A percentile compares a stretch with the other conserved stretches of the same genome.
These are phyloP conservation scores for Scheffersomyces lignosus DNA, from an alignment of 805 yeast species.

Conservation along the genomic window DNA sequence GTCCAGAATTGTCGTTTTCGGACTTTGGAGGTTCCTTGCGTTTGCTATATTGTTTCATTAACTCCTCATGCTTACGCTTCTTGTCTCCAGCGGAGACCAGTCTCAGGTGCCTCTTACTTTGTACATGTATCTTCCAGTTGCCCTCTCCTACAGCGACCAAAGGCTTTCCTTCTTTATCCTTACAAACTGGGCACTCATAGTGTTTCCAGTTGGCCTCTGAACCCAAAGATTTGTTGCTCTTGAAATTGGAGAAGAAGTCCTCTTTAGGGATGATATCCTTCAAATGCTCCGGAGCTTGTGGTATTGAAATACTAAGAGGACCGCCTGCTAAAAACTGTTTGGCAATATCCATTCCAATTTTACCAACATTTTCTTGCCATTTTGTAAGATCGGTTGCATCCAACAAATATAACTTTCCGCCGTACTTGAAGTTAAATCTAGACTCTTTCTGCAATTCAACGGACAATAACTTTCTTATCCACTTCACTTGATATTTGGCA, in stretches of 20 bases:
- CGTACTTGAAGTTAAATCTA: constrained; percentile 47
- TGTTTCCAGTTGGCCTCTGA: constrained; percentile 60
- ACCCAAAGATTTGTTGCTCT: constrained; percentile 41
- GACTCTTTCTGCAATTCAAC: constrained; percentile 56
- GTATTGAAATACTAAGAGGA: constrained; percentile 20
- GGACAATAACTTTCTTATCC: constrained; percentile 76
- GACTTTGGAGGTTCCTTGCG: no score
- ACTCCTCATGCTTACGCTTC: constrained; percentile 55
- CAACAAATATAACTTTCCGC: constrained; percentile 64
- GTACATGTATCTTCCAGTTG: constrained; percentile 66
- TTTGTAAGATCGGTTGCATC: constrained; percentile 70
- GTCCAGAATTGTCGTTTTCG: no score
- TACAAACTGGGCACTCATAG: constrained; percentile 64
- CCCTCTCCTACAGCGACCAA: constrained; percentile 72
- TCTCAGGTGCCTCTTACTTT: constrained; percentile 68
- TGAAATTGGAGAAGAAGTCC: constrained; percentile 15
- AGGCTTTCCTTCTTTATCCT: constrained; percentile 51
- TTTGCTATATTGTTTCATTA: constrained; percentile 12
- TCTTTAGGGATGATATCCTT: constrained; percentile 25
- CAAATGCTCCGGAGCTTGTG: constrained; percentile 30
- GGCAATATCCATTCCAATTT: constrained; percentile 55
- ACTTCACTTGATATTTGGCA: constrained; percentile 84
- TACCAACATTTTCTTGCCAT: constrained; percentile 61
- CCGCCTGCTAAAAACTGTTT: constrained; percentile 31
- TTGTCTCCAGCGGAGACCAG: constrained; percentile 47